Conservation (phyloP, 371 early-diverging fungal species). For the Syncephalastrum racemosum region DNA sequence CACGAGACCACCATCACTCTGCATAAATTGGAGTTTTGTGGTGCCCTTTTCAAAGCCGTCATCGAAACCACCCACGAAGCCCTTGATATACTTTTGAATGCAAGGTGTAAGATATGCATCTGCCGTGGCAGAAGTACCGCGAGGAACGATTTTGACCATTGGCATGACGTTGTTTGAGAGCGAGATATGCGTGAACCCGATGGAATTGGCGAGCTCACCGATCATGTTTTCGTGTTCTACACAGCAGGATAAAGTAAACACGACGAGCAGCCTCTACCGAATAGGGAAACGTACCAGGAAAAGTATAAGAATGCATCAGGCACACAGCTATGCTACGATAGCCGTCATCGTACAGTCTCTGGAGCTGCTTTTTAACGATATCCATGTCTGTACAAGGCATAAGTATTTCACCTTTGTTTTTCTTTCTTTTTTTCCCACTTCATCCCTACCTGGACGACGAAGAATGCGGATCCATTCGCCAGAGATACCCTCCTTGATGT, state of each 20-base stretch:
- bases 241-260: slow-evolving; percentile 1
- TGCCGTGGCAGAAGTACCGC: slow-evolving; percentile 87
- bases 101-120: slow-evolving; percentile 95
- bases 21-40: slow-evolving; percentile 92
- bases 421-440: neutral
- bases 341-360: slow-evolving; percentile 64
- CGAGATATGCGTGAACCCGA: slow-evolving; percentile 87
- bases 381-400: slow-evolving; percentile 16
- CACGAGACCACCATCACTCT: slow-evolving; percentile 92
- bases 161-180: slow-evolving; percentile 85
- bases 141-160: slow-evolving; percentile 93
- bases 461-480: slow-evolving; percentile 84
- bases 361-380: slow-evolving; percentile 58
- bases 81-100: slow-evolving; percentile 80
- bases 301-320: slow-evolving; percentile 92
- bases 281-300: slow-evolving; percentile 44
- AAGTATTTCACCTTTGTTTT: neutral
- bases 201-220: slow-evolving; percentile 64
- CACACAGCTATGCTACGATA: slow-evolving; percentile 88
- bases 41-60: slow-evolving; percentile 53
- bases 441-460: slow-evolving; percentile 58
- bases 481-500: slow-evolving; percentile 73
- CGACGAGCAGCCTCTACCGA: neutral
- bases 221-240: slow-evolving; percentile 78
- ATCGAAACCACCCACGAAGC: slow-evolving; percentile 88